A percentile compares a stretch with the other conserved stretches of the same genome.
These are phyloP conservation scores for Sphagnum fallax DNA, from an alignment of 228 moss, liverwort and hornwort genomes.

Conservation along the genomic window DNA sequence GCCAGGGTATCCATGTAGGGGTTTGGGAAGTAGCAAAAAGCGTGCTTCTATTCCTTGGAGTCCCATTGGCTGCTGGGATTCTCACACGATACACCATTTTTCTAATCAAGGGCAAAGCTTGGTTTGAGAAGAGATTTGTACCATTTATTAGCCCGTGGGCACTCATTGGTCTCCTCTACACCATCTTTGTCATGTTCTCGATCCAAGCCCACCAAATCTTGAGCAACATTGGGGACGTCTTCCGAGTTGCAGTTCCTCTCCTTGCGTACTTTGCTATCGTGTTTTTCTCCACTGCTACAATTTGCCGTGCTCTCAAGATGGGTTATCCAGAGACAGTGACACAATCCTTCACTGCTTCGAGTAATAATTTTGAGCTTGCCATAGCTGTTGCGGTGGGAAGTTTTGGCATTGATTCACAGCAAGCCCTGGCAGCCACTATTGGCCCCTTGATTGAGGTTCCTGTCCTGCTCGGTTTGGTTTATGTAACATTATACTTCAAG, in stretches of 20 bases:
- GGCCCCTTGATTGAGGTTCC: constrained; percentile 91
- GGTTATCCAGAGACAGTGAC: constrained; percentile 78
- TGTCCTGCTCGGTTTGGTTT: constrained; percentile 56
- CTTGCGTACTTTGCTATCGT: constrained; percentile 73
- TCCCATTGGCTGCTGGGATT: constrained; percentile 61
- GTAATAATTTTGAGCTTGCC: constrained; percentile 93
- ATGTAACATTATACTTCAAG: constrained; percentile 37
- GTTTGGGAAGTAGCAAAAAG: constrained; percentile 82
- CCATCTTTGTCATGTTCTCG: constrained; percentile 82
- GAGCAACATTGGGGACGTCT: constrained; percentile 55
- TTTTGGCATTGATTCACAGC: constrained; percentile 72
- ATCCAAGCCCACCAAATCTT: constrained; percentile 74
- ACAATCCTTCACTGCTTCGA: constrained; percentile 75
- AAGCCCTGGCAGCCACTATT: constrained; percentile 77
- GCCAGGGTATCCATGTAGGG: constrained; percentile 40
- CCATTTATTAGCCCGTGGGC: constrained; percentile 80
- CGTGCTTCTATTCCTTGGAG: constrained; percentile 73
- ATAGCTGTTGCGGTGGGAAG: constrained; percentile 92
- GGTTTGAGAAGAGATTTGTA: constrained; percentile 68
- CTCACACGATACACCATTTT: constrained; percentile 47
- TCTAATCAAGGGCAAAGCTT: constrained; percentile 32
- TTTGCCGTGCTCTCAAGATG: constrained; percentile 53
- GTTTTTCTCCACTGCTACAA: constrained; percentile 41
- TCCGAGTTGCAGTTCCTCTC: constrained; percentile 73
- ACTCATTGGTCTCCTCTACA: constrained; percentile 73